phyloP scores from a whole-genome alignment of 176 grass and related monocot genomes.

The Rhynchospora tenuis region DNA sequence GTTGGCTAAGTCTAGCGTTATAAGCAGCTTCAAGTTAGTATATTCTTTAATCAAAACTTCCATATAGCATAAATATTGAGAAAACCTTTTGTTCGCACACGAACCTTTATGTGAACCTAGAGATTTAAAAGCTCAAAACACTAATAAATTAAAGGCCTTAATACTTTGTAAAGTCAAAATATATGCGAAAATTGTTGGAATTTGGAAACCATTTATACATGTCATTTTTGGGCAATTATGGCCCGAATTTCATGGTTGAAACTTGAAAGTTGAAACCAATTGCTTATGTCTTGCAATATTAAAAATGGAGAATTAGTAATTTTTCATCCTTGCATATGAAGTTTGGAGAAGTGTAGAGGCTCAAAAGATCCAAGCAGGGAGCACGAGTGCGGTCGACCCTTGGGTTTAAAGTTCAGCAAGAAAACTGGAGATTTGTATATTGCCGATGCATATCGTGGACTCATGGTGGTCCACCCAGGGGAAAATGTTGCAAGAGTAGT shows the following conservation, averaged over 20 bases:
- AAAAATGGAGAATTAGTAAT: not conserved
- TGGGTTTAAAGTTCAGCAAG: slow-evolving; percentile 52
- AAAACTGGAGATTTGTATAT: slow-evolving; percentile 39
- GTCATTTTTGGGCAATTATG: not conserved
- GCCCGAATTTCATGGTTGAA: not conserved
- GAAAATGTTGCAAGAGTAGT: slow-evolving; percentile 34
- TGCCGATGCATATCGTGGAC: slow-evolving; percentile 60
- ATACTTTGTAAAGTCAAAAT: too few relatives aligned
- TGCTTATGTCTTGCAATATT: not conserved
- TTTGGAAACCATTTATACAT: not conserved
- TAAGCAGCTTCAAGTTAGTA: not conserved
- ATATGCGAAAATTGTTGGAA: not conserved
- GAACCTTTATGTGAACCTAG: not conserved
- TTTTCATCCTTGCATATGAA: not conserved
- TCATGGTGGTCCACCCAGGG: slow-evolving; percentile 17
- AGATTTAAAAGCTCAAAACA: not conserved
- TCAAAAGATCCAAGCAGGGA: slow-evolving; percentile 41
- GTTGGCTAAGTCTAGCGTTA: not conserved
- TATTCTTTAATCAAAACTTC: not conserved
- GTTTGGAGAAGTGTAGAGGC: slow-evolving; percentile 54
- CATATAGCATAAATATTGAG: not conserved
- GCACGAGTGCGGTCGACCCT: slow-evolving; percentile 68
- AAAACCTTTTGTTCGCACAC: not conserved
- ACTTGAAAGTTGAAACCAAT: not conserved
- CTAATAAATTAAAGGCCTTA: too few relatives aligned